Evolutionary conservation across 306 rosid species (phyloP), one percentile per base, ranked within the genome.

Genomic region (Corylus avellana): DNA sequence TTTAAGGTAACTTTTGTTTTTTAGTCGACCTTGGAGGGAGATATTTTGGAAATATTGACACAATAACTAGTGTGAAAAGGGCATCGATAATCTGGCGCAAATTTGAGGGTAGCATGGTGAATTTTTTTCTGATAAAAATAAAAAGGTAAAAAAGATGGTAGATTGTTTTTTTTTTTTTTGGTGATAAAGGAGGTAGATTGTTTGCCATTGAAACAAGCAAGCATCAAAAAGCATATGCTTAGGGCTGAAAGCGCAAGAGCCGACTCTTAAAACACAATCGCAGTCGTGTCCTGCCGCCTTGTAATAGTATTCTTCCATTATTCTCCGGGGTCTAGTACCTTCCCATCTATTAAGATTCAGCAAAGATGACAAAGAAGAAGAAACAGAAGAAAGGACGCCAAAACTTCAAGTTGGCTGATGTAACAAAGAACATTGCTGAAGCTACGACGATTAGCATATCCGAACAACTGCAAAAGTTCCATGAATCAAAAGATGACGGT

Each of bases 401-500:
- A 5, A n/a, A 72, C 32, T 27, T 0, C 48, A 71, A 5, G 14
- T 47, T 44, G 8, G 9, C 12, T 6, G 70, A 53, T 16, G 7
- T 74, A 70, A 59, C 46, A 35, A 85, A 56, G 48, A 77, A 27
- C 8, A 66, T 86, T 39, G 69, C 77, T 61, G 87, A 87, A 78
- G 57, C 27, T 54, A 56, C 77, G 16, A 73, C 81, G 81, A 71
- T 64, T 84, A 84, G 77, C 73, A 4, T 94, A 25, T n/a, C 58
- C 10, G 61, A 32, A 37, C 29, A 48, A 56, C 83, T 94, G 1
- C 42, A 75, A 1, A 44, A 79, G 4, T 94, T 94, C 62, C 50
- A 6, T 32, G 54, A 63, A 27, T 86, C 97, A 62, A 44, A 76
- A 0, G 93, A 86, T 20, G 81, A 79, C 84, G 97, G 98, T 92